Percentiles rank a stretch among this genome's conserved stretches.
Conservation (phyloP, 495 filamentous ascomycete species). For the Aspergillus bridgeri region DNA sequence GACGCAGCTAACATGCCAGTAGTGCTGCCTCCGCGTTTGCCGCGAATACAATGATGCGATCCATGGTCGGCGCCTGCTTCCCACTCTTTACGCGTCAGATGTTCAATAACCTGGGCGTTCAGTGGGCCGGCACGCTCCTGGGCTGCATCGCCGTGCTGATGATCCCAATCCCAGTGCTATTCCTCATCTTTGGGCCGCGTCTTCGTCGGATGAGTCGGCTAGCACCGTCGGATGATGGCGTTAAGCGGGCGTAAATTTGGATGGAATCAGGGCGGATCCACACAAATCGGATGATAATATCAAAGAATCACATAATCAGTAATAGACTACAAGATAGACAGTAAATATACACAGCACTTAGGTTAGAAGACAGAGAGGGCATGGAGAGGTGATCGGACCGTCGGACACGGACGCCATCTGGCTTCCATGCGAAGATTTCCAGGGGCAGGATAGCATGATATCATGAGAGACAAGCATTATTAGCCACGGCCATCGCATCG, state of each 20-base stretch:
- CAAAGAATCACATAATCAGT: neutral
- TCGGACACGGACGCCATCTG: neutral
- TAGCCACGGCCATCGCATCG: neutral
- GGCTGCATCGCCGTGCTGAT: conserved; percentile 67
- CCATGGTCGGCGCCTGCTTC: conserved; percentile 69
- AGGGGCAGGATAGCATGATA: no score
- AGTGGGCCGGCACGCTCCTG: conserved; percentile 73
- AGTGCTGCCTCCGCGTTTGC: conserved; percentile 80
- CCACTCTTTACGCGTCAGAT: conserved; percentile 77
- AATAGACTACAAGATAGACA: neutral
- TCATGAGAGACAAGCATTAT: no score
- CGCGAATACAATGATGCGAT: conserved; percentile 81
- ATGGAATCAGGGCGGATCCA: no score
- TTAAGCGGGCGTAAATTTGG: conserved; percentile 9
- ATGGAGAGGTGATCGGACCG: neutral
- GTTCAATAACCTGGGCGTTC: conserved; percentile 70
- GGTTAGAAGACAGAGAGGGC: no score
- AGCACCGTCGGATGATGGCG: conserved; percentile 14
- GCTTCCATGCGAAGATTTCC: neutral
- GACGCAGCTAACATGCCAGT: neutral
- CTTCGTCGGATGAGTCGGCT: conserved; percentile 30
- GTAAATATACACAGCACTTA: neutral
- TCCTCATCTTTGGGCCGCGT: conserved; percentile 28
- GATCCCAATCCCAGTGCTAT: conserved; percentile 63
- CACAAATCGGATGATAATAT: neutral